phyloP scores from a whole-genome alignment of 345 rosid genomes.

The Eucalyptus viminalis region DNA sequence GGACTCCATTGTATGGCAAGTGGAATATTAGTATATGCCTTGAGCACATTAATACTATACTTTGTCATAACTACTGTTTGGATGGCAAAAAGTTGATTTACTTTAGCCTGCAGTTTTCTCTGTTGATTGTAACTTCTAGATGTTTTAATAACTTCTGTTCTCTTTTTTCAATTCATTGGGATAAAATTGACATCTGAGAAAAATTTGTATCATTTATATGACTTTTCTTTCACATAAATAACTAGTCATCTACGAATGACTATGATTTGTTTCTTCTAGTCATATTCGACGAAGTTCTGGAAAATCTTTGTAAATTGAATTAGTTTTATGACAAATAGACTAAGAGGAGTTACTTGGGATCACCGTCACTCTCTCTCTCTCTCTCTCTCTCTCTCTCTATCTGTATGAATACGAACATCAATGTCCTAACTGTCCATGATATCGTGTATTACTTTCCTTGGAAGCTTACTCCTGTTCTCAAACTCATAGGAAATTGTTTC shows the following conservation, averaged over 20 bases:
- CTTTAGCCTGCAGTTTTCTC: background rate
- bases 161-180: background rate
- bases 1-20: background rate
- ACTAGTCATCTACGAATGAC: background rate
- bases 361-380: accelerated
- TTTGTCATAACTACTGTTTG: background rate
- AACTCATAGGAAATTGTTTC: background rate
- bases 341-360: background rate
- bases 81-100: background rate
- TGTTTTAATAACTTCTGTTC: background rate
- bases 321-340: background rate
- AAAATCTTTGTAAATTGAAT: background rate
- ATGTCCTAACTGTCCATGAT: background rate
- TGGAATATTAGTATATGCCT: background rate
- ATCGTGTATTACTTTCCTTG: background rate
- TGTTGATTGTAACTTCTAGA: background rate
- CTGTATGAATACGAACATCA: background rate
- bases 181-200: background rate
- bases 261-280: background rate
- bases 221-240: background rate
- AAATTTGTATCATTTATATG: background rate
- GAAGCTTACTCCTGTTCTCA: background rate
- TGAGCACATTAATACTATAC: background rate
- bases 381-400: background rate
- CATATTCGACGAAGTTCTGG: accelerated